Base-by-base conservation (phyloP, 108 stramenopile species). In the Discostella stelligeroides region DNA sequence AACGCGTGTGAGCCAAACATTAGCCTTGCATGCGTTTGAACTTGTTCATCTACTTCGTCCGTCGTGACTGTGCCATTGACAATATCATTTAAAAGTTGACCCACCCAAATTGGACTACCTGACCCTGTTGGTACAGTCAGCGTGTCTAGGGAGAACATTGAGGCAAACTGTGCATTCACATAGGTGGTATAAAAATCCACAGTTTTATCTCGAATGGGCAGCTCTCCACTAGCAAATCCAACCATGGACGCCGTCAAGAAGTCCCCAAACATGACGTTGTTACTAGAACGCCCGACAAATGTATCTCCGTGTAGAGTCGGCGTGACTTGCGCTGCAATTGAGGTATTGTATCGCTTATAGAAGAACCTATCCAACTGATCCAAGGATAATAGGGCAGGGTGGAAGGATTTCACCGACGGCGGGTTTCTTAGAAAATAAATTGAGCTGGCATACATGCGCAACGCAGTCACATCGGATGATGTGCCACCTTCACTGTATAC, bases 281-380 rank as follows among this genome's bases (percentile, higher is more conserved):
- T 55, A 9, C 20, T 23, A 8, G 65, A 66, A 14, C 24, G 15
- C 24, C 13, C 65, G 21, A 20, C 4, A 38, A 66, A 66, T 10
- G 0, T 28, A 30, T 66, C 65, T 20, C 65, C 65, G 12, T 53
- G 48, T 13, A 29, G 25, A 10, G 14, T 14, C 21, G 65, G 65
- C 54, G 4, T 1, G 27, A 66, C 65, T 55, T 55, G 29, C 24
- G 15, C 53, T 21, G 49, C 49, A 14, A 66, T 25, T 28, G 2
- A 6, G 23, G 3, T 25, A 28, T 53, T 24, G 25, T 66, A 66
- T 7, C 65, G 48, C 50, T 66, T 0, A n/a, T 51, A 51, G 25
- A 55, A 66, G 50, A 66, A 66, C 25, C 60, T 41, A 14, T 66
- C 46, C 63, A 18, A 7, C 17, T 64, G 42, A 50, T 61, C 60